Evolutionary conservation across 2,329 filamentous ascomycete genomes (phyloP).

Genomic region (Colletotrichum lini): DNA sequence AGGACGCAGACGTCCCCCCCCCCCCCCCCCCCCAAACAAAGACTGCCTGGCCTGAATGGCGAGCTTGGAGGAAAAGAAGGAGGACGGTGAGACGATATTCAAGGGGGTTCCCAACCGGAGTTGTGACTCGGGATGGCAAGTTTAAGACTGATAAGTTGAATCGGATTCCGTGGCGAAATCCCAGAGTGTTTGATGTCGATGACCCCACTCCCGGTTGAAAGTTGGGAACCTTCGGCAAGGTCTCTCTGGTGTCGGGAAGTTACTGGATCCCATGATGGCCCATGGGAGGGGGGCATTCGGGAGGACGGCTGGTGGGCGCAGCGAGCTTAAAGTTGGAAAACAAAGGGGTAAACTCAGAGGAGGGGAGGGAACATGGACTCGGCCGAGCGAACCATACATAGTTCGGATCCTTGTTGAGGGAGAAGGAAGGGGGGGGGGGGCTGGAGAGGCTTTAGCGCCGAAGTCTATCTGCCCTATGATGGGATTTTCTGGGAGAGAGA

Average conservation of each 20-base stretch:
- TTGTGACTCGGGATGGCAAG: neutral
- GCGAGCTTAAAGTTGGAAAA: neutral
- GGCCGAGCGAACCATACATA: conserved; percentile 19
- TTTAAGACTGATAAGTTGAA: neutral
- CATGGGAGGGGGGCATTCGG: neutral
- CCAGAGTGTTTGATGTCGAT: neutral
- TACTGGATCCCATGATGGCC: neutral
- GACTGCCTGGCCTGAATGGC: neutral
- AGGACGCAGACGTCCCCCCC: too few relatives aligned
- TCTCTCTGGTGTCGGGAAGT: neutral
- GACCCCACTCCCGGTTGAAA: neutral
- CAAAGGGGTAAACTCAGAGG: neutral
- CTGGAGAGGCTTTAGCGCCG: conserved; percentile 17
- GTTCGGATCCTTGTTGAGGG: conserved; percentile 18
- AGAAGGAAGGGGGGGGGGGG: neutral
- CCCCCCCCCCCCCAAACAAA: neutral
- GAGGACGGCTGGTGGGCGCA: neutral
- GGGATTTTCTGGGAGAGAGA: neutral
- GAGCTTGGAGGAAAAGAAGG: neutral
- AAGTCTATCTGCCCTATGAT: conserved; percentile 23
- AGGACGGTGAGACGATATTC: neutral
- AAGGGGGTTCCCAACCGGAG: neutral
- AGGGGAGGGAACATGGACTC: conserved; percentile 7
- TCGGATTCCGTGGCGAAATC: neutral
- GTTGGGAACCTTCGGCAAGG: neutral